phyloP scores from a whole-genome alignment of 495 filamentous ascomycete species.

The Neurospora sp. region DNA sequence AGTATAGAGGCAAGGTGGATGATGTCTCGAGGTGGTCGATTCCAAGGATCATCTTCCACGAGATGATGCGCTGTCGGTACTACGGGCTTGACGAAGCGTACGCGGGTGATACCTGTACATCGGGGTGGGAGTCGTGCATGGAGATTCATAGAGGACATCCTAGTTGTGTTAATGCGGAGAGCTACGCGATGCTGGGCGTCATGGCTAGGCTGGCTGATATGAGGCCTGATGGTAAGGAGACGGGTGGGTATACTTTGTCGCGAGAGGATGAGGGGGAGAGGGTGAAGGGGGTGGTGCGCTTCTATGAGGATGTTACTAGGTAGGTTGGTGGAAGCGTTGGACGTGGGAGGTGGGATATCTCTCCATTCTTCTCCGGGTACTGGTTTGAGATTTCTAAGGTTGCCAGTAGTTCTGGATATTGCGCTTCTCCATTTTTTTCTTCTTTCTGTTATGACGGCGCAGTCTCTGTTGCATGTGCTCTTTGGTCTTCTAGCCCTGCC shows the following conservation, averaged over 20 bases:
- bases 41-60: background rate
- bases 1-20: background rate
- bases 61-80: background rate
- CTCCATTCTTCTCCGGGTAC: background rate
- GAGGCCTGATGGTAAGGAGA: background rate
- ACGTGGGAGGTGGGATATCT: background rate
- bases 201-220: background rate
- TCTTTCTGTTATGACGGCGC: no score
- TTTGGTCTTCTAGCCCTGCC: no score
- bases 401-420: background rate
- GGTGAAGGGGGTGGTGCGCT: background rate
- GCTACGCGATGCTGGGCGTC: background rate
- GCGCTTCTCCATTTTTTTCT: no score
- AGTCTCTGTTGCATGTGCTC: no score
- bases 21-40: background rate
- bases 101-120: background rate
- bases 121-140: background rate
- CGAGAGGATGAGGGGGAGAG: background rate
- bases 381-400: background rate
- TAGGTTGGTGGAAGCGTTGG: background rate
- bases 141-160: background rate
- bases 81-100: background rate
- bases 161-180: background rate
- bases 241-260: background rate
- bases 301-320: background rate